Evolutionary conservation across 2,329 filamentous ascomycete species (phyloP).

Genomic region (Paecilomyces formosus): DNA sequence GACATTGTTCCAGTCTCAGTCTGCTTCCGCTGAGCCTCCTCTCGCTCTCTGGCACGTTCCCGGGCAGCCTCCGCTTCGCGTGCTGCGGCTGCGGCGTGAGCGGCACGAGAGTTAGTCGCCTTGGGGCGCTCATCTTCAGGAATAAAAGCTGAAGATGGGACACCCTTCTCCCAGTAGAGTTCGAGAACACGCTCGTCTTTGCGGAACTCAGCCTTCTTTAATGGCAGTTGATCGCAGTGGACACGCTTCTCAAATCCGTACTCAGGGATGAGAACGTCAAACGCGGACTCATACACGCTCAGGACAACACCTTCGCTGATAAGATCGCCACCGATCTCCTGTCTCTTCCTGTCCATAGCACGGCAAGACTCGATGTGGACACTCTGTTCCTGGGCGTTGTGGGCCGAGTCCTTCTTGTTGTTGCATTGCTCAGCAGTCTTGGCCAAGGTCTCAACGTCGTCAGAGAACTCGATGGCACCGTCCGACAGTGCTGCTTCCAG

Average conservation of each 20-base stretch:
- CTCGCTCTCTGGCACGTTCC: constrained; percentile 73
- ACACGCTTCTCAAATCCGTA: constrained; percentile 99
- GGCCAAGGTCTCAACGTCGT: constrained; percentile 78
- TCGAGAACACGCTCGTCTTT: constrained; percentile 93
- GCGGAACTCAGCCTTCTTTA: constrained; percentile 98
- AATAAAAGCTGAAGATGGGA: constrained; percentile 90
- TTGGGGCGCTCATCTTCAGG: constrained; percentile 95
- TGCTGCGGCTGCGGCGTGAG: constrained; percentile 67
- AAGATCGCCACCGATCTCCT: constrained; percentile 80
- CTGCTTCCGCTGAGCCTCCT: constrained; percentile 85
- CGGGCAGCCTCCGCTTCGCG: constrained; percentile 76
- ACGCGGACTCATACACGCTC: constrained; percentile 96
- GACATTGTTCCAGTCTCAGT: constrained; percentile 93
- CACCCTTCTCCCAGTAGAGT: constrained; percentile 99
- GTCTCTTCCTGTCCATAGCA: constrained; percentile 84
- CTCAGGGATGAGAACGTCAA: constrained; percentile 95
- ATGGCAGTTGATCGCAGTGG: constrained; percentile 92
- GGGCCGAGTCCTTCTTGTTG: constrained; percentile 97
- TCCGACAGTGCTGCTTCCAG: constrained; percentile 79
- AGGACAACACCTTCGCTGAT: constrained; percentile 94
- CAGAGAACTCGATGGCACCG: constrained; percentile 73
- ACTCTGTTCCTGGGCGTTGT: constrained; percentile 96
- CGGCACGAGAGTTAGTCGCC: constrained; percentile 65
- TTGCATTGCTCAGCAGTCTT: constrained; percentile 96
- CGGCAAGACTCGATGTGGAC: constrained; percentile 97